These are phyloP conservation scores for Phlebiopsis flavidoalba DNA, from an alignment of 768 basidiomycete genomes.

Conservation along the genomic window DNA sequence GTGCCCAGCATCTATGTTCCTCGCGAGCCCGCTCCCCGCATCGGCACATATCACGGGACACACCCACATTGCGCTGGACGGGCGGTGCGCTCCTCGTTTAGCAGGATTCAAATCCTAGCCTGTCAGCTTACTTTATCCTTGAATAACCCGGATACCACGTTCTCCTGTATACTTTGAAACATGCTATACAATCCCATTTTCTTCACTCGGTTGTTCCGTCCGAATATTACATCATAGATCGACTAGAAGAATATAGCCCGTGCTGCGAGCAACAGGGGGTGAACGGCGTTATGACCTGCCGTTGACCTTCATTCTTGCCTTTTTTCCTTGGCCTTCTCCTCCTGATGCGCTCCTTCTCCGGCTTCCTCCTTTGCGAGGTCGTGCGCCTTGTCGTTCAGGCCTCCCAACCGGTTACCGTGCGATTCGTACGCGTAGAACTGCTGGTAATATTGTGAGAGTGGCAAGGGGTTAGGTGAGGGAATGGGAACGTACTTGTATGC, in stretches of 20 bases:
- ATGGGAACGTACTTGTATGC: slow-evolving; percentile 44
- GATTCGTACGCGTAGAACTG: slow-evolving; percentile 96
- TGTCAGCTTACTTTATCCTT: background rate
- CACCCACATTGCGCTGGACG: slow-evolving; percentile 66
- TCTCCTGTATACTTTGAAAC: no score
- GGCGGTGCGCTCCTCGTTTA: slow-evolving; percentile 27
- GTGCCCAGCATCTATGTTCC: slow-evolving; percentile 25
- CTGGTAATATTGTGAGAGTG: background rate
- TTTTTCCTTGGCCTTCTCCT: slow-evolving; percentile 53
- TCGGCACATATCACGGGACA: slow-evolving; percentile 72
- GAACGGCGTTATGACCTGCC: slow-evolving; percentile 18
- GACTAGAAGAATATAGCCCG: no score
- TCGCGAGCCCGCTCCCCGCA: slow-evolving; percentile 67
- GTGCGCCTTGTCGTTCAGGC: slow-evolving; percentile 85
- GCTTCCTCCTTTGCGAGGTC: slow-evolving; percentile 71
- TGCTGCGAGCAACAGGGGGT: background rate
- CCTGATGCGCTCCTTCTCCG: slow-evolving; percentile 45
- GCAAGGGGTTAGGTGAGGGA: background rate
- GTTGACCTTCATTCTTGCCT: slow-evolving; percentile 31
- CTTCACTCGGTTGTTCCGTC: no score
- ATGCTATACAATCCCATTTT: no score
- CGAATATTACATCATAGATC: no score
- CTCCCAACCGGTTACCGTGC: slow-evolving; percentile 82
- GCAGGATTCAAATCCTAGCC: slow-evolving; percentile 6
- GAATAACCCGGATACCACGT: no score